Evolutionary conservation across 495 filamentous ascomycete genomes (phyloP).

Genomic region (Aspergillus avenaceus): DNA sequence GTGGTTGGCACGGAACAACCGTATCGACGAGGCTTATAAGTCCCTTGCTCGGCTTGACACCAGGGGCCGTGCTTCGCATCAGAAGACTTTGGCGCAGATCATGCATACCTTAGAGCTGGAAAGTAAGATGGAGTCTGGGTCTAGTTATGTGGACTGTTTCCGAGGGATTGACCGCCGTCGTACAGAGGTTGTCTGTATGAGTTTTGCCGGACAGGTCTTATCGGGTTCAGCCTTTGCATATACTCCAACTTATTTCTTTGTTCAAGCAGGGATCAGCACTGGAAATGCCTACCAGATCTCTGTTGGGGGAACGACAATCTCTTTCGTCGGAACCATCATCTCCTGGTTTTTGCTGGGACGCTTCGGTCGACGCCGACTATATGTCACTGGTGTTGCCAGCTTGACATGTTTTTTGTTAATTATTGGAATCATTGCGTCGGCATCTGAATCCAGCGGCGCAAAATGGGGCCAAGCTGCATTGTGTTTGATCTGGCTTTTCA

Average conservation of each 20-base stretch:
- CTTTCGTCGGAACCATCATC: conserved; percentile 52
- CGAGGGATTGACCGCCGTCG: conserved; percentile 63
- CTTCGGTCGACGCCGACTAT: conserved; percentile 63
- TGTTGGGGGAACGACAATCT: conserved; percentile 53
- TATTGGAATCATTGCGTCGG: conserved; percentile 61
- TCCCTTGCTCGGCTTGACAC: conserved; percentile 38
- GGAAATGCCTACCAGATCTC: conserved; percentile 49
- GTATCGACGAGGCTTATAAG: conserved; percentile 39
- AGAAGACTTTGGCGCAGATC: conserved; percentile 51
- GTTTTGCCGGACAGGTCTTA: conserved; percentile 71
- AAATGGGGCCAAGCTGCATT: conserved; percentile 46
- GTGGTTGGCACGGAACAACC: conserved; percentile 58
- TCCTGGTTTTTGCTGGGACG: conserved; percentile 48
- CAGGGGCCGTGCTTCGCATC: conserved; percentile 2
- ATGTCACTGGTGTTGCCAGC: conserved; percentile 57
- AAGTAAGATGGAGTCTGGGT: conserved; percentile 51
- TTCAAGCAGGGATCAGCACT: conserved; percentile 58
- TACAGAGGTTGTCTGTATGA: conserved; percentile 66
- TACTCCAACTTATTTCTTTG: conserved; percentile 68
- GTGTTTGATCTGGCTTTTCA: conserved; percentile 62
- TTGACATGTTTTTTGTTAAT: conserved; percentile 57
- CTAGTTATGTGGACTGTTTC: conserved; percentile 65
- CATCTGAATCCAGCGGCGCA: conserved; percentile 33
- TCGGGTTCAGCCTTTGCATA: conserved; percentile 68
- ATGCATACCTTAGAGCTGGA: conserved; percentile 60